Conservation (phyloP, 2,329 filamentous ascomycete genomes). For the Diaporthe caulivora region DNA sequence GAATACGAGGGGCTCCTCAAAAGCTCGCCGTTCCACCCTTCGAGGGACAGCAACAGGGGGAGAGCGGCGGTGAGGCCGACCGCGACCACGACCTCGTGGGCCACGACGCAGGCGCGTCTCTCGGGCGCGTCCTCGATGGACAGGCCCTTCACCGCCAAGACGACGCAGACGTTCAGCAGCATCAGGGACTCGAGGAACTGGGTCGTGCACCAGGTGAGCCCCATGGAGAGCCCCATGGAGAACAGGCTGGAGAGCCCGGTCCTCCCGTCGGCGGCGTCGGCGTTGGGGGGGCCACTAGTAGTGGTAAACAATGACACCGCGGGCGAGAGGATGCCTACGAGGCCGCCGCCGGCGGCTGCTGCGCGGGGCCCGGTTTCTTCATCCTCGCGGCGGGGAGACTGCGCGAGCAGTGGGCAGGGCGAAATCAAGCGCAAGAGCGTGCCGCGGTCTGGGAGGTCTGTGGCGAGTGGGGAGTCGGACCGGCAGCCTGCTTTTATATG, state of each 20-base stretch:
- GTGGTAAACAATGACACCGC: neutral
- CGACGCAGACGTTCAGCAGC: conserved; percentile 16
- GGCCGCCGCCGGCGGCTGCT: neutral
- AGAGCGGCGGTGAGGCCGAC: neutral
- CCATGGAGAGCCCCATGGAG: conserved; percentile 25
- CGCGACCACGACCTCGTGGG: conserved; percentile 40
- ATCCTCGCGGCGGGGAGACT: neutral
- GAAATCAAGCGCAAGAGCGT: conserved; percentile 27
- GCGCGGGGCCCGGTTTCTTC: neutral
- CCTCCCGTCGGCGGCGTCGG: conserved; percentile 1
- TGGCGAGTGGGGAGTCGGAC: conserved; percentile 8
- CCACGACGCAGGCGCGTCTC: conserved; percentile 34
- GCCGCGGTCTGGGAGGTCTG: neutral
- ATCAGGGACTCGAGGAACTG: conserved; percentile 12
- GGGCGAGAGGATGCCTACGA: neutral
- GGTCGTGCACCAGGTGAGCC: conserved; percentile 16
- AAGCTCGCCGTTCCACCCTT: conserved; percentile 54
- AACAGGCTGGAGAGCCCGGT: conserved; percentile 9
- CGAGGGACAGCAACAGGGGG: conserved; percentile 39
- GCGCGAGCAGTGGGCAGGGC: no score
- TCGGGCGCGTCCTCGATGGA: neutral
- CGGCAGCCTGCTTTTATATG: conserved; percentile 28
- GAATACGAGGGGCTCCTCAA: conserved; percentile 51
- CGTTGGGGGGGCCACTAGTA: neutral
- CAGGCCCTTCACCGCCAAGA: conserved; percentile 28